These are phyloP conservation scores for Talaromyces sp. DNA, from an alignment of 2,329 filamentous ascomycete genomes.

Conservation along the genomic window DNA sequence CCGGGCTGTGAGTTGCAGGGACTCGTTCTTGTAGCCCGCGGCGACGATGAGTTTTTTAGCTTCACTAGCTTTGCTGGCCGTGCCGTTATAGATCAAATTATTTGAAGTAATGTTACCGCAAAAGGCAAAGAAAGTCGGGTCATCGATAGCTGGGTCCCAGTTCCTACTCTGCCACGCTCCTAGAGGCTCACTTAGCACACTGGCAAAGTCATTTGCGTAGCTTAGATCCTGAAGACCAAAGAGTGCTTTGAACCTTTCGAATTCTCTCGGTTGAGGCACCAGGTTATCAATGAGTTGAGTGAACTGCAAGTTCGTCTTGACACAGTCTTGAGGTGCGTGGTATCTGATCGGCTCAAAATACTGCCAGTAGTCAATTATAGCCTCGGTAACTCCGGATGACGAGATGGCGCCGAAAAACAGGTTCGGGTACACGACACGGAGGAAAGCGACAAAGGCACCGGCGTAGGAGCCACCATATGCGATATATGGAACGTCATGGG, in stretches of 20 bases:
- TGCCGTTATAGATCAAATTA: constrained; percentile 36
- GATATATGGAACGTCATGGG: constrained; percentile 64
- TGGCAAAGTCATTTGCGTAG: constrained; percentile 50
- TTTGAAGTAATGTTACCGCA: constrained; percentile 52
- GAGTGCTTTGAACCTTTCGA: constrained; percentile 44
- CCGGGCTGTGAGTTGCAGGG: constrained; percentile 39
- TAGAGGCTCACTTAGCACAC: constrained; percentile 38
- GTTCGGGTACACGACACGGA: constrained; percentile 71
- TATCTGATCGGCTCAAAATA: constrained; percentile 56
- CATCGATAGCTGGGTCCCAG: constrained; percentile 55
- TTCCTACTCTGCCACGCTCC: constrained; percentile 51
- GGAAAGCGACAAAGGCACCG: constrained; percentile 70
- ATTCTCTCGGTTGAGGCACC: constrained; percentile 42
- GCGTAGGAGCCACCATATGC: constrained; percentile 82
- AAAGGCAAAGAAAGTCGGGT: constrained; percentile 46
- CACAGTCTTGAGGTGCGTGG: constrained; percentile 57
- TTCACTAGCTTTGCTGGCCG: constrained; percentile 31
- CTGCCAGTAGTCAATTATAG: constrained; percentile 70
- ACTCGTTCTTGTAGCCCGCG: constrained; percentile 43
- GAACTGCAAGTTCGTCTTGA: constrained; percentile 58
- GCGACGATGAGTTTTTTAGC: constrained; percentile 43
- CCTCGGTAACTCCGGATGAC: constrained; percentile 71
- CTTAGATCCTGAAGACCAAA: constrained; percentile 28
- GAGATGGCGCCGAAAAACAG: constrained; percentile 74
- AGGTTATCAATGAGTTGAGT: constrained; percentile 57